Evolutionary conservation across 1,284 basidiomycete genomes (phyloP).

Genomic region (Boletus semigastroideus): DNA sequence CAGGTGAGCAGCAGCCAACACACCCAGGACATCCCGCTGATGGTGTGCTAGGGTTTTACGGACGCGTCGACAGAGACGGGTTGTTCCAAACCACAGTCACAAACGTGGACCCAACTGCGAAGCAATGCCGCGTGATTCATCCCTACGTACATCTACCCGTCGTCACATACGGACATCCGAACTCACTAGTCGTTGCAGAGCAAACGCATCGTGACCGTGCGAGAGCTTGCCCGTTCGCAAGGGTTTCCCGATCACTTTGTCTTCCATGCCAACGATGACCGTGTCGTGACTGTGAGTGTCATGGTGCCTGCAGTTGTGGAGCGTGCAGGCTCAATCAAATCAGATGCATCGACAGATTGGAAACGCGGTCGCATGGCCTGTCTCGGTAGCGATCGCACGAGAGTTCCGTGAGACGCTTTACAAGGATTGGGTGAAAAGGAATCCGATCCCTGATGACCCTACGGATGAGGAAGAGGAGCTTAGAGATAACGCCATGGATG

Average conservation of each 20-base stretch:
- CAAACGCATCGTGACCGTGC: constrained; percentile 63
- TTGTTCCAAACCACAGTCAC: constrained; percentile 72
- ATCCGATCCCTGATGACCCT: constrained; percentile 11
- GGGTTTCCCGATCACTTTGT: constrained; percentile 72
- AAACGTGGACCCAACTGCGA: constrained; percentile 71
- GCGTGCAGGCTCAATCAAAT: constrained; percentile 1
- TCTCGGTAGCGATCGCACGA: constrained; percentile 60
- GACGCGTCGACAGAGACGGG: constrained; percentile 50
- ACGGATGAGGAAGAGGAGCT: constrained; percentile 9
- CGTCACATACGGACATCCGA: not conserved
- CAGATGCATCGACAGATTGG: constrained; percentile 78
- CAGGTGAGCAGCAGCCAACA: constrained; percentile 37
- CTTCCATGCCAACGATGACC: constrained; percentile 51
- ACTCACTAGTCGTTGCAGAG: constrained; percentile 40
- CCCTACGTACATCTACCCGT: constrained; percentile 49
- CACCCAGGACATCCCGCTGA: not conserved
- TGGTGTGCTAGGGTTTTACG: constrained; percentile 52
- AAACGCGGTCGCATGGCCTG: constrained; percentile 68
- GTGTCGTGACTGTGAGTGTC: constrained; percentile 56
- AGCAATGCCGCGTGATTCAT: constrained; percentile 66
- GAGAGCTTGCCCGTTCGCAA: constrained; percentile 74
- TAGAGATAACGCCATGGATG: constrained; percentile 20
- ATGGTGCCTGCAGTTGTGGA: not conserved
- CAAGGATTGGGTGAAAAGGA: constrained; percentile 44
- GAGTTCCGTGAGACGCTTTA: constrained; percentile 53